phyloP scores from a whole-genome alignment of 352 stramenopile genomes.

The Globisporangium viniferum region DNA sequence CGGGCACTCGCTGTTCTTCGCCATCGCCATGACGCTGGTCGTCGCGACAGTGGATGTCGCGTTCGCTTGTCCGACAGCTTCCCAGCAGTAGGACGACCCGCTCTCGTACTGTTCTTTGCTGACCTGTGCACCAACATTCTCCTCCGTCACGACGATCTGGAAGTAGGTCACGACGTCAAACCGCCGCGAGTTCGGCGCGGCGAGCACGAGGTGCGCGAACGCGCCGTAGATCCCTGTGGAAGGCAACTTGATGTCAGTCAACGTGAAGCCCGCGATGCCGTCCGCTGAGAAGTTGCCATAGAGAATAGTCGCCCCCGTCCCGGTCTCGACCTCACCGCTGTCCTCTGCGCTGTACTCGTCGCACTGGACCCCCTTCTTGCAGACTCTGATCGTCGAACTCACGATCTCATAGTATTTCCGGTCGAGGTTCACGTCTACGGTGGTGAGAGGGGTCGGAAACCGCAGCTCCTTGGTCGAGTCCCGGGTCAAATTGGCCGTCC shows the following conservation, averaged over 20 bases:
- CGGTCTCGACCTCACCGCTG: not conserved
- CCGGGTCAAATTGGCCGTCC: conserved; percentile 32
- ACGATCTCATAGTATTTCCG: conserved; percentile 47
- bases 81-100: conserved; percentile 46
- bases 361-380: conserved; percentile 28
- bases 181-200: conserved; percentile 24
- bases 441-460: conserved; percentile 39
- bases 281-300: conserved; percentile 33
- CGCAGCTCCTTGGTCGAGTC: conserved; percentile 37
- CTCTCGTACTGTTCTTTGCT: conserved; percentile 24
- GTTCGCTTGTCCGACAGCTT: conserved; percentile 26
- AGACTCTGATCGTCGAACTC: conserved; percentile 43
- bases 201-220: conserved; percentile 46
- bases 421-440: conserved; percentile 20
- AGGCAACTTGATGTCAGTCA: conserved; percentile 30
- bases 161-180: conserved; percentile 63
- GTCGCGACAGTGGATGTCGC: conserved; percentile 15
- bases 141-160: conserved; percentile 34
- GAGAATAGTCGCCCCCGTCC: conserved; percentile 1
- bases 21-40: conserved; percentile 32
- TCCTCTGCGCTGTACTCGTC: conserved; percentile 37
- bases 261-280: conserved; percentile 29
- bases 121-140: conserved; percentile 21
- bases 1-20: conserved; percentile 35
- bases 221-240: conserved; percentile 31